Evolutionary conservation across 2,329 filamentous ascomycete genomes (phyloP).

Genomic region (Trichoderma pleuroti): DNA sequence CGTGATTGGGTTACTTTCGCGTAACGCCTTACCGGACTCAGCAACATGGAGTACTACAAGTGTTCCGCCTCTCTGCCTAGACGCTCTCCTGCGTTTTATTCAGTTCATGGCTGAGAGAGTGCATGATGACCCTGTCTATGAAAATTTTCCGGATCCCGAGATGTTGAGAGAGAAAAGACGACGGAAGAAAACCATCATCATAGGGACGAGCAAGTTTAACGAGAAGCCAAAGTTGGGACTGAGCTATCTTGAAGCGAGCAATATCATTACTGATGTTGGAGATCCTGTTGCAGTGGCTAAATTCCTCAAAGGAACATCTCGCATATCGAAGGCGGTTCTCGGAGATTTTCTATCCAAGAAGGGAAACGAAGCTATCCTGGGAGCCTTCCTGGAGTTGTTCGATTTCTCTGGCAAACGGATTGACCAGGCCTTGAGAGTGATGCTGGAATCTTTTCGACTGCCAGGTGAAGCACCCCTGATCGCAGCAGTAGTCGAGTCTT

Average conservation of each 20-base stretch:
- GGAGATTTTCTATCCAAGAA: conserved; percentile 93
- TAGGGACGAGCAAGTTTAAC: conserved; percentile 87
- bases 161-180: conserved; percentile 67
- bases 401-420: conserved; percentile 83
- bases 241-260: conserved; percentile 77
- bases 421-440: conserved; percentile 80
- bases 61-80: conserved; percentile 89
- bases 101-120: conserved; percentile 88
- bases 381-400: conserved; percentile 81
- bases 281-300: conserved; percentile 76
- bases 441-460: conserved; percentile 90
- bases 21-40: conserved; percentile 94
- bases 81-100: conserved; percentile 85
- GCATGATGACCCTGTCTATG: conserved; percentile 61
- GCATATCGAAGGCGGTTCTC: conserved; percentile 84
- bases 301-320: conserved; percentile 82
- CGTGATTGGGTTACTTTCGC: conserved; percentile 84
- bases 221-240: conserved; percentile 89
- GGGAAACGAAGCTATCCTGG: conserved; percentile 78
- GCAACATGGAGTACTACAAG: conserved; percentile 99
- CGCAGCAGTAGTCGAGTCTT: conserved; percentile 83
- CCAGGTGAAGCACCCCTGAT: conserved; percentile 92
- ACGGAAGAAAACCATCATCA: conserved; percentile 84
- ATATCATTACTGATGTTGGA: conserved; percentile 73
- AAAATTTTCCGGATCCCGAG: conserved; percentile 64